Evolutionary conservation across 2,329 filamentous ascomycete genomes (phyloP).

Genomic region (Geosmithia flava): DNA sequence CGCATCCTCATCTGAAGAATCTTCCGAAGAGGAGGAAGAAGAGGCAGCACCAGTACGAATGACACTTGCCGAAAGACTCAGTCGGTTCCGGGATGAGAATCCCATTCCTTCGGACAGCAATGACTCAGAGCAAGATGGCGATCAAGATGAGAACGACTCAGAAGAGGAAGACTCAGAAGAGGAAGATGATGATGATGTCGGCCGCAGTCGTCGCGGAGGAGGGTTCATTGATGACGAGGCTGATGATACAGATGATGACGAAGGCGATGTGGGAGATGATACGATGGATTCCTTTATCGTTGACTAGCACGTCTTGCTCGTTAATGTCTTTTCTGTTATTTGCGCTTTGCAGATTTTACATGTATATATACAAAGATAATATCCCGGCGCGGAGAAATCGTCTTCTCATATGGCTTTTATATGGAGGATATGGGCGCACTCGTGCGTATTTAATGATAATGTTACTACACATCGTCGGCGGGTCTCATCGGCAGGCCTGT

Average conservation of each 20-base stretch:
- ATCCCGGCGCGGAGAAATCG: no score
- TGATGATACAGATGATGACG: conserved; percentile 1
- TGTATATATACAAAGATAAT: background rate
- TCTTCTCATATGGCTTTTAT: no score
- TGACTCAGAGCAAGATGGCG: background rate
- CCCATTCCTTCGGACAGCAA: background rate
- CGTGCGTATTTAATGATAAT: no score
- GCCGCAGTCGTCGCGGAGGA: background rate
- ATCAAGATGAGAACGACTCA: background rate
- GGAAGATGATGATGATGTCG: background rate
- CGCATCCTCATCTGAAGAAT: background rate
- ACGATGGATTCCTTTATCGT: background rate
- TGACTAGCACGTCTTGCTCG: background rate
- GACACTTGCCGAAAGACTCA: conserved; percentile 1
- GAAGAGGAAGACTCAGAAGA: background rate
- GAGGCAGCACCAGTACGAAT: background rate
- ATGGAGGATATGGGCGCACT: no score
- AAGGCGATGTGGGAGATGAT: conserved; percentile 1
- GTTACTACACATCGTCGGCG: no score
- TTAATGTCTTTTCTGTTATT: background rate
- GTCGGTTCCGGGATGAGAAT: background rate
- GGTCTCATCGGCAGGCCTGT: no score
- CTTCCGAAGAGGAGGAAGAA: background rate
- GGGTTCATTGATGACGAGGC: conserved; percentile 1
- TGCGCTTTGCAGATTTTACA: background rate